phyloP scores from a whole-genome alignment of 495 filamentous ascomycete genomes.

The Aspergillus indologenus region DNA sequence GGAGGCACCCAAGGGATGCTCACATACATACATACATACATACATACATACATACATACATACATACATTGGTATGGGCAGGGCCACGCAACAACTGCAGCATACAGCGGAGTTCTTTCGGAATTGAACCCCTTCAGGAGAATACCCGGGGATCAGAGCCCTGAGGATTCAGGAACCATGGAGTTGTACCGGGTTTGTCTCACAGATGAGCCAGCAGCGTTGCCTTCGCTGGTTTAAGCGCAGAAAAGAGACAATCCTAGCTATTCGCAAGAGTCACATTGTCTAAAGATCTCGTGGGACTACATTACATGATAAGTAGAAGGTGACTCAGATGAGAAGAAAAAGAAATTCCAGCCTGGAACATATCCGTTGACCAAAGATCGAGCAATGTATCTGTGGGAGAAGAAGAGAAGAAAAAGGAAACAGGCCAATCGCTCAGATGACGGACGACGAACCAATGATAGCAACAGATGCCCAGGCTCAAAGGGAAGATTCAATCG shows the following conservation, averaged over 20 bases:
- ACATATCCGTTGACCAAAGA: not conserved
- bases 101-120: no score
- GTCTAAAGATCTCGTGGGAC: not conserved
- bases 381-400: not conserved
- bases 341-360: not conserved
- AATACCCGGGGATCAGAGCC: no score
- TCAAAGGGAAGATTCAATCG: not conserved
- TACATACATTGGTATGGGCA: no score
- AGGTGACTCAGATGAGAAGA: not conserved
- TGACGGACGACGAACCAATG: not conserved
- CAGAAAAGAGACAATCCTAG: not conserved
- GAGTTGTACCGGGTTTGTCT: no score
- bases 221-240: no score
- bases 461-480: not conserved
- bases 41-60: no score
- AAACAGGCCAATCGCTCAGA: not conserved
- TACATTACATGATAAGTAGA: not conserved
- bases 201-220: no score
- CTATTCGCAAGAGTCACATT: not conserved
- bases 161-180: no score
- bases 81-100: no score
- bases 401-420: not conserved
- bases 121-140: no score
- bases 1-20: no score
- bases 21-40: no score